These are phyloP conservation scores for Solanum microdontum DNA, from an alignment of 257 asterid genomes.

Conservation along the genomic window DNA sequence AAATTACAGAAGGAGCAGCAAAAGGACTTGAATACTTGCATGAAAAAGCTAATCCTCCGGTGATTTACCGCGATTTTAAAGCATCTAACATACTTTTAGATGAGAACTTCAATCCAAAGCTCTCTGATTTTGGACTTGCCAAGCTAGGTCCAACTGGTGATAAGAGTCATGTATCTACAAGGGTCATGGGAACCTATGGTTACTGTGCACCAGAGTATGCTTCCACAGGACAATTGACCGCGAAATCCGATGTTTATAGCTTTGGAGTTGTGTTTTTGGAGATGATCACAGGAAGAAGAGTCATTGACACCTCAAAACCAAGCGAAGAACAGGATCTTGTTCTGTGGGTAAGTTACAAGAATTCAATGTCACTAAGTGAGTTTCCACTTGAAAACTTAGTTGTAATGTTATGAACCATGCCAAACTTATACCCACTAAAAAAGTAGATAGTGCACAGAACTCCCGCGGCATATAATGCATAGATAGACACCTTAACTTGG, in stretches of 20 bases:
- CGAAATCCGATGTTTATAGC: constrained; percentile 50
- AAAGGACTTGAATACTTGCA: constrained; percentile 52
- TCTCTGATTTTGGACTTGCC: constrained; percentile 60
- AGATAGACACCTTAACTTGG: background rate
- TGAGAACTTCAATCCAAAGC: constrained; percentile 26
- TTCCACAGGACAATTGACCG: constrained; percentile 21
- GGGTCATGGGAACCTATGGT: constrained; percentile 59
- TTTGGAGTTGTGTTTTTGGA: constrained; percentile 54
- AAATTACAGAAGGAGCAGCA: constrained; percentile 46
- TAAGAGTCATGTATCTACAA: constrained; percentile 18
- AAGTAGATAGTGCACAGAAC: background rate
- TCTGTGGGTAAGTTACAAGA: constrained; percentile 28
- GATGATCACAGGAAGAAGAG: constrained; percentile 45
- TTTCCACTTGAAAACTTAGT: background rate
- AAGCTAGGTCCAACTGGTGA: constrained; percentile 40
- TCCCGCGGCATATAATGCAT: background rate
- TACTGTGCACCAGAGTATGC: constrained; percentile 63
- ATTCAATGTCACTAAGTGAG: background rate
- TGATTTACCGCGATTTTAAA: constrained; percentile 52
- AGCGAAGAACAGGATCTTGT: constrained; percentile 33
- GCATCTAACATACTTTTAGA: constrained; percentile 54
- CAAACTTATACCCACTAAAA: background rate
- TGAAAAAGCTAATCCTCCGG: constrained; percentile 41
- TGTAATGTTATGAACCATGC: background rate
- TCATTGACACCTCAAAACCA: constrained; percentile 37